phyloP scores from a whole-genome alignment of 2,329 filamentous ascomycete genomes.

The Ceratocystis variospora region DNA sequence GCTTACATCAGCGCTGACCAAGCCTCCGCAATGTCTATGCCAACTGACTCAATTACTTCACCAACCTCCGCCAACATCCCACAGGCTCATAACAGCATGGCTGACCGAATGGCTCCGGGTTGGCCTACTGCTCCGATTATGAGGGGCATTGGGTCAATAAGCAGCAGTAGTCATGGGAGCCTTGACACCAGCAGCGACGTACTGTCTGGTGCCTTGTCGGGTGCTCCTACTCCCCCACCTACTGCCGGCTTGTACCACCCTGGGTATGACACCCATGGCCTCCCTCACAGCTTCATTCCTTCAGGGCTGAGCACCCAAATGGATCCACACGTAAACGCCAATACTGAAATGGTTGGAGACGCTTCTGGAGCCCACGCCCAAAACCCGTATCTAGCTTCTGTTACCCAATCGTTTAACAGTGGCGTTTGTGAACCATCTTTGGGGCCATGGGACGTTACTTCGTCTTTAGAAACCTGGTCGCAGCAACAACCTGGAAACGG shows the following conservation, averaged over 20 bases:
- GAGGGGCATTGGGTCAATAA: constrained; percentile 17
- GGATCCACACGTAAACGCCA: neutral
- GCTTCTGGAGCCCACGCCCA: neutral
- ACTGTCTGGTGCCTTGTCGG: constrained; percentile 6
- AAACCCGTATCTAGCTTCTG: constrained; percentile 9
- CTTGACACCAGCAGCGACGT: constrained; percentile 16
- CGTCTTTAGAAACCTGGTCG: constrained; percentile 10
- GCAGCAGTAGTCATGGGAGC: constrained; percentile 14
- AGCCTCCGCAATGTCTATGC: neutral
- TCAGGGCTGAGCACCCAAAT: constrained; percentile 7
- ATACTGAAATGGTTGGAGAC: neutral
- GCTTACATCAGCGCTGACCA: constrained; percentile 22
- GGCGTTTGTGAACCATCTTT: constrained; percentile 11
- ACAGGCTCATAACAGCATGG: neutral
- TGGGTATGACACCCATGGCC: neutral
- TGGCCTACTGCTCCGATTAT: constrained; percentile 13
- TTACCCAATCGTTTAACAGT: constrained; percentile 12
- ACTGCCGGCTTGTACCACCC: constrained; percentile 4
- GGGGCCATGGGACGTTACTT: constrained; percentile 11
- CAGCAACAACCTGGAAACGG: constrained; percentile 7
- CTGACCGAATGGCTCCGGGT: constrained; percentile 5
- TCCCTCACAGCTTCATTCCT: constrained; percentile 7
- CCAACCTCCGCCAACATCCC: constrained; percentile 31
- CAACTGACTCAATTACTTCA: constrained; percentile 37
- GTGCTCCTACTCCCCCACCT: constrained; percentile 13